Base-by-base conservation (phyloP, 2,329 filamentous ascomycete species). In the Pleoardoris graminearum region DNA sequence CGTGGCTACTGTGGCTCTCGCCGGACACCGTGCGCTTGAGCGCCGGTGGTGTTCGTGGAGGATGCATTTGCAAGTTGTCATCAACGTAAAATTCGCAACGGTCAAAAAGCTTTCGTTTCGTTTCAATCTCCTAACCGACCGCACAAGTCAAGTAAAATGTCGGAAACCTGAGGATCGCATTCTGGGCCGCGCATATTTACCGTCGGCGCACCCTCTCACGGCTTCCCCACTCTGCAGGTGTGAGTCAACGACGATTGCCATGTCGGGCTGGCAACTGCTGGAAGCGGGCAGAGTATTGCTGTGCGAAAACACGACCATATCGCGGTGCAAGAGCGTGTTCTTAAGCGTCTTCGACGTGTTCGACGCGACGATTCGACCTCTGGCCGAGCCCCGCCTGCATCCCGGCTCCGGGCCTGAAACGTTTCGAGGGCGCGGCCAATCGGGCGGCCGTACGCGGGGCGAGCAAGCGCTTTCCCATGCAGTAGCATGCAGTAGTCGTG, bases 221-320 rank as follows among this genome's bases (percentile, higher is more conserved):
- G 63, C 59, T 56, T 44, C 46, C 16, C 44, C 44, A 47, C 44
- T 35, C 29, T 30, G 74, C 72, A 75, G 60, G 72, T 75, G 65
- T 76, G 74, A 76, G 70, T 76, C 74, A 75, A 72, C 61, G 59
- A 54, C 45, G 53, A 25, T 37, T 46, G 42, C 60, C 57, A 55
- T 55, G 48, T 54, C 54, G 53, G 51, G 48, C 64, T 60, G 63
- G 51, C 55, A 38, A 54, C 37, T 52, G 56, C 60, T 64, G 46
- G 39, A 67, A 65, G 37, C 53, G 65, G 67, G 51, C 66, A 61
- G 60, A 63, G 45, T 57, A 71, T 66, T 64, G 70, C 65, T 56
- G 45, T 47, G 55, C 22, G 49, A 69, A 71, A 73, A 72, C 72
- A 65, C 72, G 72, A 75, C 72, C 56, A 74, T 74, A 54, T 67